Evolutionary conservation across 2,329 filamentous ascomycete species (phyloP), one percentile per base, ranked within the genome.

Genomic region (Paracamarosporium sp.): DNA sequence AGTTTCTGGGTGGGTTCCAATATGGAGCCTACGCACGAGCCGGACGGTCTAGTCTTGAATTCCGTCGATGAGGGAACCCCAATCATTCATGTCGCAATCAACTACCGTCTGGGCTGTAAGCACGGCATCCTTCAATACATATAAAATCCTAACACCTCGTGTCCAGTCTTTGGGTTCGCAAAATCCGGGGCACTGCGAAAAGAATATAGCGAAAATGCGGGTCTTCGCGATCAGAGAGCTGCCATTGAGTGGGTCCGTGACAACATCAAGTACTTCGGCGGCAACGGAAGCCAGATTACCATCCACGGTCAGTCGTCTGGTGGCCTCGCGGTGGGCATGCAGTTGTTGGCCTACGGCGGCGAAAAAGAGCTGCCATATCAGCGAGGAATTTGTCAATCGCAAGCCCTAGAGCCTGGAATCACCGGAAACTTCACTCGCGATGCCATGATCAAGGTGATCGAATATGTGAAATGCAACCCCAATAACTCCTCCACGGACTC

Each of bases 361-460:
- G 59, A 59, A 8, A 70, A 67, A 30, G 61, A 63, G 6, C 61
- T 71, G n/a, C 71, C 70, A 13, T 74, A 69, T 31, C 65, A 70
- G 55, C 61, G 45, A 44, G 70, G 67, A 7, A 71, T 81, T 35
- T 79, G 80, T 66, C 65, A 82, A 59, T 77, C 73, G 12, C 81
- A 82, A 57, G 77, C 78, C 1, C 77, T 85, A 2, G 85, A 86
- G 65, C 81, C 81, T 1, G 83, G 82, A 2, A 82, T 74, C 15
- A 73, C 72, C 1, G 69, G 78, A 0, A 81, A 80, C 57, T 82
- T 82, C 62, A 82, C 80, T 5, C 76, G 78, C 46, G 69, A 82
- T 51, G 81, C 82, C 8, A 82, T 83, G 75, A 60, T 68, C 9
- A 72, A 70, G 1, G 57, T 85, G 25, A 78, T 79, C 3, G 71